Percentiles rank a stretch among this genome's conserved stretches.
These are phyloP conservation scores for Sugiyamaella neomexicana DNA, from an alignment of 1,139 yeast species.

Conservation along the genomic window DNA sequence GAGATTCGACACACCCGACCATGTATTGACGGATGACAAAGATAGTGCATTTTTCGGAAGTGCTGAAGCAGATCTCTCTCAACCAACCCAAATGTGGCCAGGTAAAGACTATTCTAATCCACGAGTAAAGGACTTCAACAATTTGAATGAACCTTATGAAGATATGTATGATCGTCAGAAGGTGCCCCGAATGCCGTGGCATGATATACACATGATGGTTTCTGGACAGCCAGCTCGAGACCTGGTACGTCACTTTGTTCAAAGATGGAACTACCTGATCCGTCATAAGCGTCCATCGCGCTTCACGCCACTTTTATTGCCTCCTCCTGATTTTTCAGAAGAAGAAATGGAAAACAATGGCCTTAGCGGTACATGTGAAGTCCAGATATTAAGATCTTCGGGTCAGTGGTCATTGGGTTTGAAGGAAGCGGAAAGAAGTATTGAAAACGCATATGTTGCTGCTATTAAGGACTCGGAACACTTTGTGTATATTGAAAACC, in stretches of 20 bases:
- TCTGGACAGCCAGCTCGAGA: conserved; percentile 97
- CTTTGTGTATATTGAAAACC: conserved; percentile 91
- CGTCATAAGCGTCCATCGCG: conserved; percentile 95
- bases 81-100: conserved; percentile 67
- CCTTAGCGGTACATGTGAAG: conserved; percentile 84
- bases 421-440: conserved; percentile 80
- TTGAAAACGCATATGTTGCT: conserved; percentile 88
- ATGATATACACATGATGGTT: conserved; percentile 95
- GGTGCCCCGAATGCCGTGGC: conserved; percentile 99
- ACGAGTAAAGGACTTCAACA: conserved; percentile 80
- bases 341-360: conserved; percentile 66
- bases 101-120: conserved; percentile 99
- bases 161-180: conserved; percentile 84
- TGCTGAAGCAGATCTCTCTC: neutral
- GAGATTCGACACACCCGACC: conserved; percentile 95
- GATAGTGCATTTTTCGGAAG: conserved; percentile 43
- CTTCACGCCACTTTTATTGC: conserved; percentile 85
- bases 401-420: conserved; percentile 93
- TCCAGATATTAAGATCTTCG: conserved; percentile 84
- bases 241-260: conserved; percentile 89
- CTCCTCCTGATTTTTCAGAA: conserved; percentile 83
- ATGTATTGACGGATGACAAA: conserved; percentile 77
- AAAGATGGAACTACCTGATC: conserved; percentile 92
- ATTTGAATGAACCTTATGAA: conserved; percentile 81
- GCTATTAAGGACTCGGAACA: conserved; percentile 90